Evolutionary conservation across 2,329 filamentous ascomycete species (phyloP), one percentile per base, ranked within the genome.

Genomic region (Colletotrichum sojae): DNA sequence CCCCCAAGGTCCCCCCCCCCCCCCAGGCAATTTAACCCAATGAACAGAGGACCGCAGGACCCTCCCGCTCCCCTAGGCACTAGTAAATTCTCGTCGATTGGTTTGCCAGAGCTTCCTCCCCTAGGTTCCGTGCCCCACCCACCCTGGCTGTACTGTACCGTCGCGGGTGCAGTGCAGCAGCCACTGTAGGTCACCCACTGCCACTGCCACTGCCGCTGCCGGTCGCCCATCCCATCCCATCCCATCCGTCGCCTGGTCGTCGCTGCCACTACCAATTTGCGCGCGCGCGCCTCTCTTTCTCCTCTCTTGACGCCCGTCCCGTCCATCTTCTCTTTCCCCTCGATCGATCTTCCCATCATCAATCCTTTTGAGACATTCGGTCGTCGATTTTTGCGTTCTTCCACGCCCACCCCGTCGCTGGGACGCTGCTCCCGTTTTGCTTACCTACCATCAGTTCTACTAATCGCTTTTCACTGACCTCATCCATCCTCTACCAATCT

Each of bases 31-130:
- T 66, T 51, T 66, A 60, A 68, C 40, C 61, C 61, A 69, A 69
- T 69, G 53, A 65, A 22, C 55, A 39, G 62, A 65, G 62, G 66
- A 69, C 61, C 51, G 57, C n/a, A 20, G 36, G 64, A 67, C 64
- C 64, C 64, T 63, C 64, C 16, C 49, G 52, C 56, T n/a, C 52
- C 65, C 65, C 54, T 20, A 53, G 27, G 9, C 54, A 16, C 40
- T 52, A 46, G 45, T 8, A 18, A 46, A 46, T 36, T 36, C 31
- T 36, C 31, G 31, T 36, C 31, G 31, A 36, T 36, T 36, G 31
- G 31, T 36, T 36, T 36, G 60, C 25, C 25, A 45, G 49, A 63
- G 52, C 60, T 63, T 36, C 31, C 25, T 43, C 36, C 22, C 13
- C 16, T 39, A 25, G 22, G 22, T 25, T 25, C 22, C 22, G 22